phyloP scores from a whole-genome alignment of 176 grass and related monocot genomes.

The Cenchrus americanus region DNA sequence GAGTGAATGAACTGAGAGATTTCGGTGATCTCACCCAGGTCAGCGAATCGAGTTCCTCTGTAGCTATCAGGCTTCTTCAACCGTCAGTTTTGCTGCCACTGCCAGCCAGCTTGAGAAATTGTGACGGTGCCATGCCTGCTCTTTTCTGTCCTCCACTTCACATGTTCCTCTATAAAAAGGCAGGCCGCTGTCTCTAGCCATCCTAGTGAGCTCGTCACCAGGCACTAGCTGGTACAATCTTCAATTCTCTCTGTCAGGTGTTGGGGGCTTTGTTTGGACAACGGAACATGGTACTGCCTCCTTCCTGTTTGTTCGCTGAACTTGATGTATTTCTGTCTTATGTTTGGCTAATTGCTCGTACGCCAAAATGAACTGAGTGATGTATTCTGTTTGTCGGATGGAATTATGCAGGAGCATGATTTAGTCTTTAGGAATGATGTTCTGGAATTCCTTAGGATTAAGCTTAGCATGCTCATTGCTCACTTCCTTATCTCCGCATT shows the following conservation, averaged over 20 bases:
- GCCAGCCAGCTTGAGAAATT: slow-evolving; percentile 39
- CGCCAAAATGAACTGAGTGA: background rate
- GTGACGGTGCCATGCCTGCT: background rate
- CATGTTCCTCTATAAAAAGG: slow-evolving; percentile 41
- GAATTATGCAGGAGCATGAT: background rate
- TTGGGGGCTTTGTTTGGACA: slow-evolving; percentile 9
- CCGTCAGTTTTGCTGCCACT: slow-evolving; percentile 19
- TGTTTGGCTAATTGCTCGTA: background rate
- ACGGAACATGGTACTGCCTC: slow-evolving; percentile 34
- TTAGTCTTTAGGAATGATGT: slow-evolving; percentile 2
- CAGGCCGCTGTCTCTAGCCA: background rate
- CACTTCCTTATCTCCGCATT: background rate
- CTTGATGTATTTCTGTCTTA: background rate
- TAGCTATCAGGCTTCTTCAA: slow-evolving; percentile 38
- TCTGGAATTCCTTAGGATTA: background rate
- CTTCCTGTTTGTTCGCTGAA: background rate
- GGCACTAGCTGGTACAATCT: background rate
- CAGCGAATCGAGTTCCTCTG: slow-evolving; percentile 51
- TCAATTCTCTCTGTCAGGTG: slow-evolving; percentile 14
- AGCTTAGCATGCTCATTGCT: background rate
- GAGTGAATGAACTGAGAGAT: background rate
- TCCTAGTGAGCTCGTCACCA: background rate
- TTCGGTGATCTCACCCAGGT: background rate
- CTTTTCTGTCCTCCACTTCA: background rate
- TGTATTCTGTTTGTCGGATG: background rate